These are phyloP conservation scores for Cymbidium sinense DNA, from an alignment of 106 monocot genomes.

Conservation along the genomic window DNA sequence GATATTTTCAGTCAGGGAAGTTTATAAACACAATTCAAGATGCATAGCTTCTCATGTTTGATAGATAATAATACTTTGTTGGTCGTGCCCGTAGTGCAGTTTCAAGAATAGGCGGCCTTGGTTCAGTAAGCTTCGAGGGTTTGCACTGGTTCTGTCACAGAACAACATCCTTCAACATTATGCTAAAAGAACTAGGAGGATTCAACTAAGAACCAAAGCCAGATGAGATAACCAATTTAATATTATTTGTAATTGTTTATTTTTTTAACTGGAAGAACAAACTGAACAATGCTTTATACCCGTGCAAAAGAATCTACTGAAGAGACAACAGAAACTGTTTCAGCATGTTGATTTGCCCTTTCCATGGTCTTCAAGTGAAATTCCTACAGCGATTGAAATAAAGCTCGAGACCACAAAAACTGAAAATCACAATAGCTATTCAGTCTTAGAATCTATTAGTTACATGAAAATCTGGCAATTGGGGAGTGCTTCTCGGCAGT, in stretches of 20 bases:
- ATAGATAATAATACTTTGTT: constrained; percentile 37
- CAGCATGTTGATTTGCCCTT: constrained; percentile 59
- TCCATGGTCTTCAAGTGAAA: constrained; percentile 84
- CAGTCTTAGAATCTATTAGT: neutral
- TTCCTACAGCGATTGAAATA: constrained; percentile 33
- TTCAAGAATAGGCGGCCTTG: constrained; percentile 66
- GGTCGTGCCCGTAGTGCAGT: constrained; percentile 75
- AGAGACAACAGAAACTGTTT: constrained; percentile 42
- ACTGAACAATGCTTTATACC: constrained; percentile 18
- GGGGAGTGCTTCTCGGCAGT: constrained; percentile 44
- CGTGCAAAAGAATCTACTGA: constrained; percentile 31
- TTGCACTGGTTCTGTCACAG: constrained; percentile 53
- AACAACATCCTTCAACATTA: neutral
- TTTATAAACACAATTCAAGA: neutral
- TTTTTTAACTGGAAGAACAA: neutral
- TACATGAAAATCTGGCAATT: constrained; percentile 62
- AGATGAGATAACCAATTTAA: no score
- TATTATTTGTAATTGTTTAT: neutral
- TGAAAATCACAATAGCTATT: neutral
- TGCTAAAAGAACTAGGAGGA: neutral
- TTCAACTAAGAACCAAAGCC: neutral
- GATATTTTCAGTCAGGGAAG: neutral
- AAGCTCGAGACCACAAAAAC: neutral
- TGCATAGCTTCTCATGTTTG: neutral
- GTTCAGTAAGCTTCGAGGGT: constrained; percentile 50